Evolutionary conservation across 1,284 basidiomycete species (phyloP), one percentile per base, ranked within the genome.

Genomic region (Pseudomicrostroma phylloplanum): DNA sequence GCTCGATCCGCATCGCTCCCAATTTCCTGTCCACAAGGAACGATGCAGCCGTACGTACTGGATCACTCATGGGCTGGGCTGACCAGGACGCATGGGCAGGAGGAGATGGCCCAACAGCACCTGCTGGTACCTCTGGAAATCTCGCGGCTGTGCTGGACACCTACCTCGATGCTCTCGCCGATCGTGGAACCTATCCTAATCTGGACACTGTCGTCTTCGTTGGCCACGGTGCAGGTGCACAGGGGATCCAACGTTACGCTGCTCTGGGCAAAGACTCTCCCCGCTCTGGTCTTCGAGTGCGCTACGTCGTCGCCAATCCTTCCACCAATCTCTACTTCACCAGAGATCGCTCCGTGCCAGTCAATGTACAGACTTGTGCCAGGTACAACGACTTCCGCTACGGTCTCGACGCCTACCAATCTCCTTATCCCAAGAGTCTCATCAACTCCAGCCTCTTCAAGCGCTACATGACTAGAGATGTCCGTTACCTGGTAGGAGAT

Each of bases 191-290:
- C 7, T 76, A 68, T 56, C 74, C 74, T 1, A 63, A 67, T 15
- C 66, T 76, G 65, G 68, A 71, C 41, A 58, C 53, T n/a, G 66
- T 76, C 55, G 73, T 70, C 9, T 63, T 76, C n/a, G 63, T 70
- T 8, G 74, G 67, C 6, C 73, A 76, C 58, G 74, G 74, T 12
- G 74, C 71, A 1, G 74, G 74, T 1, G 71, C 61, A 4, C 71
- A 74, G 64, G 61, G 73, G 55, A 46, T 73, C 26, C 67, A 67
- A 49, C 57, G 74, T 12, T 71, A 74, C 19, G 73, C 70, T 0
- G 68, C 70, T n/a, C 9, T 73, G 21, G 66, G 69, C 51, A 6
- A 54, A 13, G 2, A 60, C 12, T 66, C 68, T 17, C 61, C 68
- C 0, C 61, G 63, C 0, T 9, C 26, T 9, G 11, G 67, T 9